Conservation (phyloP, 306 rosid genomes). For the Carpinus viminea region DNA sequence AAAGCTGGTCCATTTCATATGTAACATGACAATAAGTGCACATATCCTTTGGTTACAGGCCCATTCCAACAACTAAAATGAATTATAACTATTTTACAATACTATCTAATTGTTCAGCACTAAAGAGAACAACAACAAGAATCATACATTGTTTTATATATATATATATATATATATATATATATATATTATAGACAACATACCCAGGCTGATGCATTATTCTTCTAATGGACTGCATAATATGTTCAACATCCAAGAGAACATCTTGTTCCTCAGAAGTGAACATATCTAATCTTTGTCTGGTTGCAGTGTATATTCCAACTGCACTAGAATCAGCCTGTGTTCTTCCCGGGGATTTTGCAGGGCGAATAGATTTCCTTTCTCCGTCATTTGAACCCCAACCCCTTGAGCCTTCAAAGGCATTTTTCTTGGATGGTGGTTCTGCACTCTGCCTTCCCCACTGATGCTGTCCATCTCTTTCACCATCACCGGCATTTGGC, state of each 20-base stretch:
- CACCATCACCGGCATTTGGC: conserved; percentile 42
- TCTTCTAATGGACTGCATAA: conserved; percentile 64
- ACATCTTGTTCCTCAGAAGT: conserved; percentile 76
- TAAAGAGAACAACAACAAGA: not conserved
- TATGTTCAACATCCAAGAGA: conserved; percentile 57
- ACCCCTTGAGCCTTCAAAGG: conserved; percentile 60
- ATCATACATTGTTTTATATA: not conserved
- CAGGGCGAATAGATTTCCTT: conserved; percentile 59
- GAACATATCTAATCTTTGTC: conserved; percentile 65
- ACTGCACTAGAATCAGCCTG: conserved; percentile 27
- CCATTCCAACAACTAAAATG: not conserved
- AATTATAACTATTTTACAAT: not conserved
- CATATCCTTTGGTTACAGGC: not conserved
- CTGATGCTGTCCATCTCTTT: conserved; percentile 36
- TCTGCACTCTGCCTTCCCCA: conserved; percentile 61
- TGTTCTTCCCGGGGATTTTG: conserved; percentile 53
- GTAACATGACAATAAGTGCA: not conserved
- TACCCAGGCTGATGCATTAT: conserved; percentile 91
- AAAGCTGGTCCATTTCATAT: not conserved
- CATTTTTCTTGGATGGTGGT: conserved; percentile 51
- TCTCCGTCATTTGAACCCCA: conserved; percentile 72
- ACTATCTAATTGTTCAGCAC: not conserved
- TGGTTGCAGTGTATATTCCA: conserved; percentile 42
- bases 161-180: too few species aligned
- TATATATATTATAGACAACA: conserved; percentile 20